Evolutionary conservation across 768 basidiomycete genomes (phyloP), one percentile per base, ranked within the genome.

Genomic region (Suillus discolor): DNA sequence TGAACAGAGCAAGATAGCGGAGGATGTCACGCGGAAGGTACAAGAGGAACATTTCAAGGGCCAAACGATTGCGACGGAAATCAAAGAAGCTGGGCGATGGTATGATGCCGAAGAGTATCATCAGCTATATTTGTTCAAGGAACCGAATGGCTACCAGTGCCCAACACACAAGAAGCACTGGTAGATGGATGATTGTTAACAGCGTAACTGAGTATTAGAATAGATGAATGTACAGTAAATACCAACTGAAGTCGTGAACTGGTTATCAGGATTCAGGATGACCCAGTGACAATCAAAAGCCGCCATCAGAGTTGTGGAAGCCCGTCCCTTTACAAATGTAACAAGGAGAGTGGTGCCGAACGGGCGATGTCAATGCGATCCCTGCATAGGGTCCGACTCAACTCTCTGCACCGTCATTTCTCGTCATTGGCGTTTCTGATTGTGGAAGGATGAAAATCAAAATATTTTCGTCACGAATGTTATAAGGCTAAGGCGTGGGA

Each of bases 91-190:
- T 0, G 87, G 86, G 0, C 75, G 82, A 44, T 99, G 96, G 96
- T 96, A 87, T 79, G 81, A 90, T 65, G 92, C 91, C 0, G 92
- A 93, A 76, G 85, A 89, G 4, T 93, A 95, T 71, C 92, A 94
- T 77, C 94, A 95, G 69, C 81, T 91, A 38, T 94, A 94, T 72
- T 76, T 80, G 88, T 63, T 89, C 88, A 80, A 90, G 23, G 93
- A 97, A 74, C 94, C 96, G 0, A 72, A 73, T 13, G 97, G 96
- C 11, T 97, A 97, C 74, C 93, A 96, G 71, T 98, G 96, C 78
- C 90, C 96, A 0, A 95, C 91, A 3, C 96, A 97, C 77, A 82
- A 80, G 45, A 79, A 96, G 55, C 89, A 94, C 72, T 97, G 94
- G 94, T 95, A 77, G 45, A n/a, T 36, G 3, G n/a, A 65, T 12